Evolutionary conservation across 768 basidiomycete species (phyloP).

Genomic region (Xerocomus spinulosus): DNA sequence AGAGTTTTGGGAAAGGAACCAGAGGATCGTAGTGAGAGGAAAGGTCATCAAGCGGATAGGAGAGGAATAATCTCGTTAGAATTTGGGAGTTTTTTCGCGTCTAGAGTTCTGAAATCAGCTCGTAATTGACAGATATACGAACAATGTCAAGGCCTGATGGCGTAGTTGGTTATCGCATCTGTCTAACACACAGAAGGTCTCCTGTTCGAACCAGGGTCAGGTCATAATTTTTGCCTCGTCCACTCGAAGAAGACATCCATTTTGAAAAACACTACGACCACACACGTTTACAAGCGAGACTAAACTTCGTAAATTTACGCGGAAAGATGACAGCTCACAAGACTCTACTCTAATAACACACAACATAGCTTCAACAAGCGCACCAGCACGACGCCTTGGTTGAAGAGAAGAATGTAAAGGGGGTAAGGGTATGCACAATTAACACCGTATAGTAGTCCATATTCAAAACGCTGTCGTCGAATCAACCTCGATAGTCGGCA

Average conservation of each 20-base stretch:
- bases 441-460: constrained; percentile 1
- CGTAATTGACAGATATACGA: no score
- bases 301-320: constrained; percentile 6
- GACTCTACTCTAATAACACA: constrained; percentile 24
- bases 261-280: no score
- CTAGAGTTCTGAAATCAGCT: no score
- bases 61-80: constrained; percentile 29
- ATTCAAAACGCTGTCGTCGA: constrained; percentile 72
- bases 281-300: background rate
- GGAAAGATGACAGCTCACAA: constrained; percentile 19
- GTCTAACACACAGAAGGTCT: constrained; percentile 77
- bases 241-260: no score
- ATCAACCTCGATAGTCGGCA: constrained; percentile 98
- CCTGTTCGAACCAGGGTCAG: constrained; percentile 63
- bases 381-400: background rate
- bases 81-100: background rate
- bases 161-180: constrained; percentile 70
- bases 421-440: constrained; percentile 13
- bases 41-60: constrained; percentile 51
- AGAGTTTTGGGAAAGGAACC: constrained; percentile 91
- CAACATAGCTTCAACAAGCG: background rate
- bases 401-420: background rate
- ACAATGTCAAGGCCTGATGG: constrained; percentile 30
- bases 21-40: constrained; percentile 56
- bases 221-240: background rate